Base-by-base conservation (phyloP, 805 yeast genomes). In the Cyberlindnera maritima region DNA sequence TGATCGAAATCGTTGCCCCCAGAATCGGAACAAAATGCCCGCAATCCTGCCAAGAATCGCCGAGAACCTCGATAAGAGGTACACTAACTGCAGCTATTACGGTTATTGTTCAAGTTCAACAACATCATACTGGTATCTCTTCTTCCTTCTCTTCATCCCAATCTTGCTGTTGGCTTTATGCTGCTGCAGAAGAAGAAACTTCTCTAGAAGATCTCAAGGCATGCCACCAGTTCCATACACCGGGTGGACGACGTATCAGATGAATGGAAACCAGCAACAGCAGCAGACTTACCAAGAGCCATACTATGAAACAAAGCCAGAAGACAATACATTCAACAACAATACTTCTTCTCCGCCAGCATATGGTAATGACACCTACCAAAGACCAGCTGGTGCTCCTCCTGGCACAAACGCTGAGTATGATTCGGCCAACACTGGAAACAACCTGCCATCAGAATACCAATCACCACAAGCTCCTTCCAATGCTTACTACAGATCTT, bases 231-330 rank as follows among this genome's bases (percentile, higher is more conserved):
- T 57, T 13, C 57, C 59, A 15, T 54, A 54, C 38, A 57, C 61
- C 0, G 58, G 59, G 8, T 57, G 59, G 58, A 57, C 61, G 2
- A 47, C 59, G 1, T 53, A 47, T 18, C 49, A 44, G 28, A 23
- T 36, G 20, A 29, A 41, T 23, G 39, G 38, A 7, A 46, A 48
- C 21, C 43, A 42, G 17, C 44, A 43, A 17, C 52, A 48, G n/a
- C 49, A 48, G 28, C 41, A 38, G 23, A 26, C 21, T 9, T 43
- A 49, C 12, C 46, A 44, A 32, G 47, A 41, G 35, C 43, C 45
- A 13, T 39, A 44, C 43, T 39, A 41, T 18, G 37, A 34, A 26
- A 40, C 44, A 38, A 48, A 45, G 32, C 48, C 37, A 20, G 25
- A 20, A 10, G 37, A 15, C 3, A 35, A 33, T n/a, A 7, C 21